Evolutionary conservation across 192 early-diverging fungal genomes (phyloP).

Genomic region (Coemansia sp.): DNA sequence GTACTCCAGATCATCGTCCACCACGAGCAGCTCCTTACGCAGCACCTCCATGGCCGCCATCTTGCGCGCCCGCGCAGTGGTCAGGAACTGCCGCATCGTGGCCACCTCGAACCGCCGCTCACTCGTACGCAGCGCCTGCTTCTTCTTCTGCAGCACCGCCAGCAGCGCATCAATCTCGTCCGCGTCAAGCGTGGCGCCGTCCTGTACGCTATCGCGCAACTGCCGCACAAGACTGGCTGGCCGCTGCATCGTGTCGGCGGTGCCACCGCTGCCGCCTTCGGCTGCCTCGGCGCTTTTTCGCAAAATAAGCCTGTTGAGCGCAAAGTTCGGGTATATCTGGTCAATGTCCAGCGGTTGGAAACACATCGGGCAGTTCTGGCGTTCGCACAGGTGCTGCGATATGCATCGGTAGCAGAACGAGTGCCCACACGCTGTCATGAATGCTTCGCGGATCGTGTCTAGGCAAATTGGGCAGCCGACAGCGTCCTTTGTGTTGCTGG

Average conservation of each 20-base stretch:
- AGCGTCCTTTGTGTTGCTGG: neutral
- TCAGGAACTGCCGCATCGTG: constrained; percentile 66
- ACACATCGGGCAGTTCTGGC: constrained; percentile 74
- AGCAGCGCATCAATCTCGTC: constrained; percentile 69
- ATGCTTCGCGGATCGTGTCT: constrained; percentile 69
- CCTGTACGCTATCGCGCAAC: constrained; percentile 39
- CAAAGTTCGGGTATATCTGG: constrained; percentile 85
- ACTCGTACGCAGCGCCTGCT: constrained; percentile 58
- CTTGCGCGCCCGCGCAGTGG: constrained; percentile 61
- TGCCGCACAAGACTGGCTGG: constrained; percentile 28
- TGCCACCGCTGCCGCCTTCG: neutral
- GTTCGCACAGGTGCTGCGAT: constrained; percentile 59
- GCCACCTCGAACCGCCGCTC: constrained; percentile 62
- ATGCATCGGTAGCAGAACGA: constrained; percentile 86
- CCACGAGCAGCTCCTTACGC: constrained; percentile 43
- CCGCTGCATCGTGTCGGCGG: constrained; percentile 9
- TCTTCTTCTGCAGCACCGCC: constrained; percentile 61
- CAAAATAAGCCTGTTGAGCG: constrained; percentile 49
- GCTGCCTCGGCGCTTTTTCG: constrained; percentile 10
- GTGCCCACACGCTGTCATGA: constrained; percentile 81
- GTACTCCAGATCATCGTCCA: constrained; percentile 47
- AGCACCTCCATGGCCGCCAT: constrained; percentile 50
- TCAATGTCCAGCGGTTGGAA: constrained; percentile 56
- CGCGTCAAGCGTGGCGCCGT: constrained; percentile 26
- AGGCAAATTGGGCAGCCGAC: constrained; percentile 71